Base-by-base conservation (phyloP, 345 rosid genomes). In the Alliaria petiolata region DNA sequence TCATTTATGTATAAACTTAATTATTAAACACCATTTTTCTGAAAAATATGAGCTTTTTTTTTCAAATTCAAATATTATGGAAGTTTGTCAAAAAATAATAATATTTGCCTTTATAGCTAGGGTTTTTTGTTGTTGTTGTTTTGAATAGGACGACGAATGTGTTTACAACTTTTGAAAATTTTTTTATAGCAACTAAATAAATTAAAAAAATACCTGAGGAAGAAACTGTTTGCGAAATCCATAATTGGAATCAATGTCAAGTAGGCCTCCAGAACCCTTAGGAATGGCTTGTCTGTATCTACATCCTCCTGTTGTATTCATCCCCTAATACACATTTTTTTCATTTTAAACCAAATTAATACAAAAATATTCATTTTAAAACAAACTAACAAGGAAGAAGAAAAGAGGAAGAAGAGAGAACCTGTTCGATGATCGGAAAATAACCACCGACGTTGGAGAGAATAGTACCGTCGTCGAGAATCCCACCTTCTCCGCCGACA, bases 391-490 rank as follows among this genome's bases (percentile, higher is more conserved):
- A 20, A 20, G 13, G n/a, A 46, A 35, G 8, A 39, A 20, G 16
- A 67, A n/a, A 4, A 15, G 2, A 44, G 7, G 14, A 43, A 55
- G 26, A 19, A 16, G 10, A 62, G 11, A 55, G 50, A 17, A 92
- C 97, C 88, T 93, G 98, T 36, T 93, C 97, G n/a, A 90, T 86
- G 4, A 93, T 70, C 11, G 98, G 97, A n/a, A 87, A 87, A 80
- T 86, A 90, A 42, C 98, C 98, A 71, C 97, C 98, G 51, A 93
- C 97, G 81, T 87, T 45, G 1, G 91, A 78, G 20, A 80, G 84
- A 30, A 90, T 78, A 67, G 90, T 83, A 9, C 98, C 92, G 50
- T 89, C 81, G 20, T 76, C 81, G 4, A 75, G 77, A n/a, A 93
- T 82, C 15, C 89, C 95, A 62, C 97, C 98, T 35, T 93, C 97